Evolutionary conservation across 2,329 filamentous ascomycete genomes (phyloP).

Genomic region (Xylariaceae sp.): DNA sequence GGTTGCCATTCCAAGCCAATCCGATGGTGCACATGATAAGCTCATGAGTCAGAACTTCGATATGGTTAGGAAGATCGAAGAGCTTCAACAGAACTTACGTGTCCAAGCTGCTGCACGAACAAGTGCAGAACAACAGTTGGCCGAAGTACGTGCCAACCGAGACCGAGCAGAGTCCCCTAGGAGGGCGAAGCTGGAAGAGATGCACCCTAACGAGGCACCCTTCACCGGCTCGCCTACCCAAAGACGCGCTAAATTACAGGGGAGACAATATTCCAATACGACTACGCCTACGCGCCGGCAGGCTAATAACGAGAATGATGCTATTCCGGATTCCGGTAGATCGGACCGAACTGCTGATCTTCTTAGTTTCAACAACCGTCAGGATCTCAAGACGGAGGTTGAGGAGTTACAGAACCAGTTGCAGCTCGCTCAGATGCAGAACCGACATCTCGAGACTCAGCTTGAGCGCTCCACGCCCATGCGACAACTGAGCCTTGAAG

Average conservation of each 20-base stretch:
- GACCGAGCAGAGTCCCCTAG: slow-evolving; percentile 67
- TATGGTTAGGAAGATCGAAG: slow-evolving; percentile 79
- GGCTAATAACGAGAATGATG: slow-evolving; percentile 56
- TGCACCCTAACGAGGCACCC: slow-evolving; percentile 76
- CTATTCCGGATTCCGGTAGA: slow-evolving; percentile 67
- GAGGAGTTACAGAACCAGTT: slow-evolving; percentile 93
- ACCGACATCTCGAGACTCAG: slow-evolving; percentile 85
- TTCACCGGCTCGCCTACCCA: slow-evolving; percentile 71
- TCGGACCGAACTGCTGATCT: slow-evolving; percentile 86
- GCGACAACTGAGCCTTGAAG: slow-evolving; percentile 61
- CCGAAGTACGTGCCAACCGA: slow-evolving; percentile 70
- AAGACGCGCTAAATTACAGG: slow-evolving; percentile 51
- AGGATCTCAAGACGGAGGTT: slow-evolving; percentile 86
- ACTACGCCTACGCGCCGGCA: slow-evolving; percentile 75
- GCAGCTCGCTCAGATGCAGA: slow-evolving; percentile 92
- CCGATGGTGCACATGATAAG: slow-evolving; percentile 58
- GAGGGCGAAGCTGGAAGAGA: slow-evolving; percentile 78
- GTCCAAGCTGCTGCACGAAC: slow-evolving; percentile 76
- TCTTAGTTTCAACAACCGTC: slow-evolving; percentile 76
- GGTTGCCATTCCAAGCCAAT: slow-evolving; percentile 51
- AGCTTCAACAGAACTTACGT: slow-evolving; percentile 81
- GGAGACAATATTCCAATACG: slow-evolving; percentile 64
- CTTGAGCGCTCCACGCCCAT: slow-evolving; percentile 65
- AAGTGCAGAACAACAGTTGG: slow-evolving; percentile 78
- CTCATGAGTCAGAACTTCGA: slow-evolving; percentile 73